phyloP scores from a whole-genome alignment of 108 stramenopile genomes.

The Cyclotella cryptica region DNA sequence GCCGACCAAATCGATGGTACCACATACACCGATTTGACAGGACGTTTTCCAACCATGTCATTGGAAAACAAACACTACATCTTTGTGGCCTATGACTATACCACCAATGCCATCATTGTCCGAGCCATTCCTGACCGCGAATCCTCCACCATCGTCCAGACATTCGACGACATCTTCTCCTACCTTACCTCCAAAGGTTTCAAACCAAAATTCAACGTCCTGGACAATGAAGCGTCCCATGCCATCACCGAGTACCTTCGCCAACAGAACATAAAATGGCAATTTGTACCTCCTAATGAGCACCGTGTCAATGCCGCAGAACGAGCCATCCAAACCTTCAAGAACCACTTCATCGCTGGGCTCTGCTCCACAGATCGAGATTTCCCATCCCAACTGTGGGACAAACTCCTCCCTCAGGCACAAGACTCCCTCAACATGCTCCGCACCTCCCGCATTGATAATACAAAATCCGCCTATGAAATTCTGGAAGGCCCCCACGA shows the following conservation, averaged over 20 bases:
- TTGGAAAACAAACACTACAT: slow-evolving; percentile 26
- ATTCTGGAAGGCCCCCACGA: slow-evolving; percentile 34
- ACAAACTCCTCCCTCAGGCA: slow-evolving; percentile 9
- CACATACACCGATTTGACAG: slow-evolving; percentile 38
- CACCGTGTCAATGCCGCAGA: slow-evolving; percentile 28
- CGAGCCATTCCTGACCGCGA: not conserved
- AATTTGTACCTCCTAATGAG: slow-evolving; percentile 9
- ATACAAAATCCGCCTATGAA: slow-evolving; percentile 46
- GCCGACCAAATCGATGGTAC: slow-evolving; percentile 6
- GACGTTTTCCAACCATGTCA: slow-evolving; percentile 28
- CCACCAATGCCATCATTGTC: slow-evolving; percentile 15
- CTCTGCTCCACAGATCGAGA: slow-evolving; percentile 29
- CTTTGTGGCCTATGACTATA: slow-evolving; percentile 59
- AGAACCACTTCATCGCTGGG: slow-evolving; percentile 54
- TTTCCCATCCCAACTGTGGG: slow-evolving; percentile 17
- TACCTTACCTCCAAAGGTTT: not conserved
- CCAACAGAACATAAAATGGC: not conserved
- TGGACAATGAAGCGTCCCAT: not conserved
- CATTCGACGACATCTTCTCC: not conserved
- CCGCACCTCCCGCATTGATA: slow-evolving; percentile 50
- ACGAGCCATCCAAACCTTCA: slow-evolving; percentile 53
- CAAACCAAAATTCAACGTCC: not conserved
- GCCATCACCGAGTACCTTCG: not conserved
- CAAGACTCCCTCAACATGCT: slow-evolving; percentile 41
- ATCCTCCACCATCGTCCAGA: not conserved